A percentile compares a stretch with the other conserved stretches of the same genome.
These are phyloP conservation scores for Trichoderma citrinoviride DNA, from an alignment of 2,329 filamentous ascomycete species.

Conservation along the genomic window DNA sequence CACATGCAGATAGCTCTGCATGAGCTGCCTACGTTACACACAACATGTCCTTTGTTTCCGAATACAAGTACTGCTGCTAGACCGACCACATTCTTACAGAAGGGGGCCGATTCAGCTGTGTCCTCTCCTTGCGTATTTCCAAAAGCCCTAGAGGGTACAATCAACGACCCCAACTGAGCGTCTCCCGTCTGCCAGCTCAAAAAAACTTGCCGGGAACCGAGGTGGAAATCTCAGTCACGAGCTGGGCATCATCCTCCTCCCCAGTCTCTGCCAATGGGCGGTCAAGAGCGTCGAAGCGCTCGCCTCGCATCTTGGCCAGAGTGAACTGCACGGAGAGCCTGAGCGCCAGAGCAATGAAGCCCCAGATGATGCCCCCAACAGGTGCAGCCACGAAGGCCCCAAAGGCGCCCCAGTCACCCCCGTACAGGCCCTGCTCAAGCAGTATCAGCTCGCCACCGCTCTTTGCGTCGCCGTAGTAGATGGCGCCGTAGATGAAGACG, in stretches of 20 bases:
- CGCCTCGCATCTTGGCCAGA: conserved; percentile 55
- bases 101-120: too few relatives aligned
- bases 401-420: conserved; percentile 76
- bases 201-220: conserved; percentile 54
- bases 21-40: too few relatives aligned
- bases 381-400: conserved; percentile 80
- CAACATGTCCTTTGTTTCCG: too few relatives aligned
- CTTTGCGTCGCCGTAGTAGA: conserved; percentile 69
- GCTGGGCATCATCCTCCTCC: conserved; percentile 32
- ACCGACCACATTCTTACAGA: too few relatives aligned
- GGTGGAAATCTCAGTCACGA: conserved; percentile 16
- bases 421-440: conserved; percentile 71
- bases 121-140: neutral
- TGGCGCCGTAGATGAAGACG: conserved; percentile 76
- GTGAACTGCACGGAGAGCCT: conserved; percentile 60
- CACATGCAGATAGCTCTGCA: too few relatives aligned
- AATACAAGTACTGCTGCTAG: too few relatives aligned
- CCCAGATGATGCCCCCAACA: conserved; percentile 71
- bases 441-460: conserved; percentile 67
- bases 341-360: conserved; percentile 58
- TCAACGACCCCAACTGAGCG: neutral
- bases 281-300: conserved; percentile 66
- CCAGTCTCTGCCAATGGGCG: conserved; percentile 38
- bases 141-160: neutral
- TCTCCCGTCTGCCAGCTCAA: conserved; percentile 30